Evolutionary conservation across 78 protist genomes (phyloP), one percentile per base, ranked within the genome.

Genomic region (Neovahlkampfia damariscottae): DNA sequence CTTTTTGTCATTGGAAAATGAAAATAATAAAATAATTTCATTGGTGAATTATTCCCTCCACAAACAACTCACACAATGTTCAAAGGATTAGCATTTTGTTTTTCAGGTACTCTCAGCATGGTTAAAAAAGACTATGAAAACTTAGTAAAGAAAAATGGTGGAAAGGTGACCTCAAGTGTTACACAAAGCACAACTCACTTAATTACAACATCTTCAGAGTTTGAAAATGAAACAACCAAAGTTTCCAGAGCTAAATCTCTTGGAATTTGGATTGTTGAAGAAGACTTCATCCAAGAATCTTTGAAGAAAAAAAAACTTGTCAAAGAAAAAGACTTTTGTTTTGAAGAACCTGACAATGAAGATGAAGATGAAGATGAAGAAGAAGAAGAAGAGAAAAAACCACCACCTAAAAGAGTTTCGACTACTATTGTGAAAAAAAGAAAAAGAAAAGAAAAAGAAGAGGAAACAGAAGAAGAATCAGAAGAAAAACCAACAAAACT

Each of bases 201-300:
- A 50, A 19, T 50, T 50, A 19, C 62, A 19, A 50, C n/a, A n/a
- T n/a, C n/a, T n/a, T n/a, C n/a, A n/a, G n/a, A n/a, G n/a, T n/a
- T 19, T 50, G 62, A 50, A 50, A n/a, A 19, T n/a, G 62, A 19
- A 19, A 50, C 62, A 19, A n/a, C 62, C 62, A 50, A 19, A 19
- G 19, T n/a, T 19, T n/a, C 19, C 62, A 50, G 19, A 19, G 62
- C 62, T 50, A 50, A 50, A 50, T 19, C 19, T 62, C 38, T 79
- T 10, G 78, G 78, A 38, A 67, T 82, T 8, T 38, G 9, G 19
- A 76, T 85, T 35, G 75, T 85, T 4, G 34, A 70, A 5, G 89
- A 85, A 41, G 70, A 58, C 28, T 85, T 38, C 30, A 36, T 85
- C 31, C 9, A 70, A 3, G 69, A 85, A 40, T 77, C 68, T 10